Evolutionary conservation across 345 rosid genomes (phyloP), one percentile per base, ranked within the genome.

Genomic region (Aethionema arabicum): DNA sequence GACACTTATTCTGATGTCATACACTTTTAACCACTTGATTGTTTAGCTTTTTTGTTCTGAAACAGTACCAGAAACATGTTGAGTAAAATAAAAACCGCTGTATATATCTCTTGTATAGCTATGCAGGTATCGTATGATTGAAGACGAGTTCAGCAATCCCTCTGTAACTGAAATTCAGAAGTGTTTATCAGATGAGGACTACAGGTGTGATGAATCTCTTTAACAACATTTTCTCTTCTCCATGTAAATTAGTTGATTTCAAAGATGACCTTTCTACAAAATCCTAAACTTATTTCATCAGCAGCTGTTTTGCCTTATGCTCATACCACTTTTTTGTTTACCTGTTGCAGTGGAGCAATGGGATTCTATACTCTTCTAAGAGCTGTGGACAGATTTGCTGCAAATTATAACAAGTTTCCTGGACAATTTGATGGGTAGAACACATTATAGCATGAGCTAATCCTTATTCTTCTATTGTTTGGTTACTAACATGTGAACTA

Each of bases 361-460:
- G 92, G 95, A 46, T 91, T 91, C 59, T 91, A 86, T 66, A 77
- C 88, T 71, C 87, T 86, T 75, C 92, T 93, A 63, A 83, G 92
- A 79, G 96, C 97, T 32, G 96, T 76, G 36, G 97, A 90, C 70
- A 84, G 88, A 33, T 87, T 84, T 70, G 77, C 89, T 72, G 84
- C 95, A 71, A 93, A 90, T 68, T 90, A 82, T 65, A 93, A 90
- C 80, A 81, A 82, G 72, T 85, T 84, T 74, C 99, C 97, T 21
- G 97, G 97, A 59, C 87, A 90, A 72, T 87, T 90, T 74, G 95
- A 90, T 61, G 96, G 96, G 99, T 90, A 84, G 63, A 63, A 63
- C 46, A 42, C 44, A 38, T 7, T 32, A 48, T 56, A 32, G 39
- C 45, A 32, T 53, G 57, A 44, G 44, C 38, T 58, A 32, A 32